These are phyloP conservation scores for Choanephora cucurbitarum DNA, from an alignment of 371 early-diverging fungal species.

Conservation along the genomic window DNA sequence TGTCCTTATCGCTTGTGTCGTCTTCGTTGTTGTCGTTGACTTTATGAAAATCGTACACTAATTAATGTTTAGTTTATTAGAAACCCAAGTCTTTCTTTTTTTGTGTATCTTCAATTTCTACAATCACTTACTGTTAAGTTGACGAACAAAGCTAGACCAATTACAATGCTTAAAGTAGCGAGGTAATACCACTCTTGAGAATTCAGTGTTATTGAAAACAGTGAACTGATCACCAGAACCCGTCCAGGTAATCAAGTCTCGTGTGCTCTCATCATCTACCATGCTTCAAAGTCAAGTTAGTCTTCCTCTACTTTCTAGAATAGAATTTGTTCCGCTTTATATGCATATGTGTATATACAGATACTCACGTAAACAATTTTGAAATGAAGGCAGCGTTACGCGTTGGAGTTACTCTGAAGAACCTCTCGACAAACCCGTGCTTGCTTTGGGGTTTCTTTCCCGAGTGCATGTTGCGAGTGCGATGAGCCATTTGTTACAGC, in stretches of 20 bases:
- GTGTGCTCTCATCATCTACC: constrained; percentile 24
- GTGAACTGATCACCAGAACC: constrained; percentile 27
- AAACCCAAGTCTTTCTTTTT: not conserved
- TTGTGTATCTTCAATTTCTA: too few species aligned
- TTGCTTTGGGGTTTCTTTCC: constrained; percentile 15
- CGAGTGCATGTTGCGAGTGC: not conserved
- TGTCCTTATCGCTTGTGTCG: too few species aligned
- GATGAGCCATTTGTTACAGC: too few species aligned
- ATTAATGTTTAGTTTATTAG: not conserved
- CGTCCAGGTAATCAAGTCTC: constrained; percentile 24
- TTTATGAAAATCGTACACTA: constrained; percentile 36
- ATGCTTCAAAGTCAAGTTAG: constrained; percentile 9
- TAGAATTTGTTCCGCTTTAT: not conserved
- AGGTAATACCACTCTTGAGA: constrained; percentile 25
- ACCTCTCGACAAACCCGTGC: constrained; percentile 25
- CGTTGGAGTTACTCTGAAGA: constrained; percentile 31
- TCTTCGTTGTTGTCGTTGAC: constrained; percentile 17
- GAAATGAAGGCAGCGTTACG: constrained; percentile 27
- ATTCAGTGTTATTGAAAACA: constrained; percentile 25
- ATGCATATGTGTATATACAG: too few species aligned
- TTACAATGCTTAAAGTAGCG: constrained; percentile 33
- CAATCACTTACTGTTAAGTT: constrained; percentile 25
- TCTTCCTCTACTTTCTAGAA: not conserved
- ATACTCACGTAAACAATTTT: constrained; percentile 29
- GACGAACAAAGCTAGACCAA: constrained; percentile 35